Percentiles rank a stretch among this genome's conserved stretches.
Evolutionary conservation across 75 land plant genomes (phyloP).

Genomic region (Azolla pinnata): DNA sequence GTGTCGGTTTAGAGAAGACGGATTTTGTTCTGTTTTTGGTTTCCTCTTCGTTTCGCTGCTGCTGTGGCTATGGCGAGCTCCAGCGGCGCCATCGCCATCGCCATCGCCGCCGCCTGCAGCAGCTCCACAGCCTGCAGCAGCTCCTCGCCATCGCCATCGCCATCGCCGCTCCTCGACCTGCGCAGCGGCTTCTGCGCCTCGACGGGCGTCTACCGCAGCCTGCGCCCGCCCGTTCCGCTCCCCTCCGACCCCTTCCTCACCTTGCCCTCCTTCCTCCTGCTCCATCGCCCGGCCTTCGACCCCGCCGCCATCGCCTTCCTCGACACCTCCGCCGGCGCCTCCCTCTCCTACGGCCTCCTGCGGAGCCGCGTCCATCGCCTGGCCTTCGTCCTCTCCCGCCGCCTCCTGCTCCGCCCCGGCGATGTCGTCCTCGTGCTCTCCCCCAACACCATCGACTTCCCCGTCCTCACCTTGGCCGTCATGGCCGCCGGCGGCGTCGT

Average conservation of each 20-base stretch:
- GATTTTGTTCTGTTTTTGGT: too few relatives aligned
- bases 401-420: constrained; percentile 45
- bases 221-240: constrained; percentile 27
- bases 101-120: too few relatives aligned
- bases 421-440: constrained; percentile 84
- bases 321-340: constrained; percentile 60
- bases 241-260: constrained; percentile 33
- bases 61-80: too few relatives aligned
- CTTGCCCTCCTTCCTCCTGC: constrained; percentile 25
- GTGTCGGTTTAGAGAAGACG: too few relatives aligned
- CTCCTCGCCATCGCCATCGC: too few relatives aligned
- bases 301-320: constrained; percentile 34
- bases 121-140: too few relatives aligned
- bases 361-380: constrained; percentile 20
- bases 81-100: too few relatives aligned
- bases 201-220: constrained; percentile 45
- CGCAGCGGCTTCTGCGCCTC: constrained; percentile 45
- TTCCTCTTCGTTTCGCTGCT: too few relatives aligned
- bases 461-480: constrained; percentile 54
- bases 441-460: constrained; percentile 75
- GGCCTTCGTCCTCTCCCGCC: constrained; percentile 26
- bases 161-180: too few relatives aligned
- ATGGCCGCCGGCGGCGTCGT: constrained; percentile 68
- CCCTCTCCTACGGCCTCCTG: constrained; percentile 41
- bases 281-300: constrained; percentile 23